These are phyloP conservation scores for Pilasporangium apinafurcum DNA, from an alignment of 352 stramenopile species.

Conservation along the genomic window DNA sequence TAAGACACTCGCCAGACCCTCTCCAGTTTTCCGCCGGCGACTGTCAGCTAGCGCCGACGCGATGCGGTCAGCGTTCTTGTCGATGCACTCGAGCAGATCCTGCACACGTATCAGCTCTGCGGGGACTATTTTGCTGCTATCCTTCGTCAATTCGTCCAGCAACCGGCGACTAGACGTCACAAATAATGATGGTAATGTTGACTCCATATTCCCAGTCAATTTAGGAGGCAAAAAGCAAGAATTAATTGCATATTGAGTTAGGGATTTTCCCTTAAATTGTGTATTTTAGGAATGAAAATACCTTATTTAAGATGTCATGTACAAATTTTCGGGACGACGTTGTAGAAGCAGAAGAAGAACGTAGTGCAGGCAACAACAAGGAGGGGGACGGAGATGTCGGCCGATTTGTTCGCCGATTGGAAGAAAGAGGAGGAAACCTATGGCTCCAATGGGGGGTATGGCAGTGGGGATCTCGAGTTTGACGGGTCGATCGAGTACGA, in stretches of 20 bases:
- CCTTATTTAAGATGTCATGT: no score
- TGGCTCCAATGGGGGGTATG: constrained; percentile 8
- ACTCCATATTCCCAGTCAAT: no score
- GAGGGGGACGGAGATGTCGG: constrained; percentile 50
- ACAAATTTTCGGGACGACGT: neutral
- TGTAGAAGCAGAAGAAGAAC: neutral
- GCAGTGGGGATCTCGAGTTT: constrained; percentile 2
- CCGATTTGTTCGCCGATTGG: constrained; percentile 87
- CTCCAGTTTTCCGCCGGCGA: constrained; percentile 14
- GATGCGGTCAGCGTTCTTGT: constrained; percentile 71
- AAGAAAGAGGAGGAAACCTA: constrained; percentile 68
- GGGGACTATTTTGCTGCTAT: constrained; percentile 15
- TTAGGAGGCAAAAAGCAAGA: no score
- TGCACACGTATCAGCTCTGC: constrained; percentile 50
- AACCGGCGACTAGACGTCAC: constrained; percentile 24
- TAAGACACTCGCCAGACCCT: constrained; percentile 21
- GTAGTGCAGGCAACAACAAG: neutral
- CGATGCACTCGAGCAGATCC: constrained; percentile 55
- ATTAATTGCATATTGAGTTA: no score
- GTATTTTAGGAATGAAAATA: no score
- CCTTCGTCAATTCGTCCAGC: constrained; percentile 23
- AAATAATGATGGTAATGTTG: no score
- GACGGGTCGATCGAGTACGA: constrained; percentile 21
- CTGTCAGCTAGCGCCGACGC: constrained; percentile 38
- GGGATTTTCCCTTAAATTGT: no score